Base-by-base conservation (phyloP, 805 yeast species). In the Wickerhamomyces ciferrii region DNA sequence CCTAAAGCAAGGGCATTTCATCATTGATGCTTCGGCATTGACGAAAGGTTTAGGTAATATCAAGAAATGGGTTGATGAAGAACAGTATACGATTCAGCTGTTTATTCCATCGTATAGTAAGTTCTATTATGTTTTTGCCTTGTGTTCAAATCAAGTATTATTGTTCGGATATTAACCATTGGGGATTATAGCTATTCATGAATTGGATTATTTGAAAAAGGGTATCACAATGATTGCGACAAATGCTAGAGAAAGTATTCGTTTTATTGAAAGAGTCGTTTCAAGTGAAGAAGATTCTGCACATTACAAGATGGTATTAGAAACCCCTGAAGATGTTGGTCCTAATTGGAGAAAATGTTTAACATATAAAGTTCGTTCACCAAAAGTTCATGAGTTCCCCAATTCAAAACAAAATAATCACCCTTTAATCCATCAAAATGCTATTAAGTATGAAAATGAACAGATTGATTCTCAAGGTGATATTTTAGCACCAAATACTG, bases 41-140 rank as follows among this genome's bases (percentile, higher is more conserved):
- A 79, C 81, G 18, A 76, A 82, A 45, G 92, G 89, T 2, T 69
- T 84, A 40, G 87, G 87, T 0, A 80, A 79, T 54, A 71, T 84
- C 56, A 79, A 79, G 58, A 66, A 79, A 54, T 84, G 90, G 90
- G 69, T 74, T 48, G 65, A 71, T 42, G 56, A 68, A 5, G 49
- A 54, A 8, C 47, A 53, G 31, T 51, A 52, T 59, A 69, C 67
- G 2, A 60, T 73, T 27, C 63, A 64, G 50, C 60, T 81, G 45
- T 72, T 66, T 62, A 65, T 84, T 53, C 83, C 87, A 21, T 58
- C 78, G 44, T 72, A 79, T 62, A 73, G 55, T 52, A 34, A 39
- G 55, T 52, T 15, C n/a, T n/a, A n/a, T n/a, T n/a, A n/a, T n/a
- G n/a, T n/a, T n/a, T n/a, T n/a, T n/a, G n/a, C n/a, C n/a, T 21